Evolutionary conservation across 352 stramenopile species (phyloP), one percentile per base, ranked within the genome.

Genomic region (Phytopythium ostracodes): DNA sequence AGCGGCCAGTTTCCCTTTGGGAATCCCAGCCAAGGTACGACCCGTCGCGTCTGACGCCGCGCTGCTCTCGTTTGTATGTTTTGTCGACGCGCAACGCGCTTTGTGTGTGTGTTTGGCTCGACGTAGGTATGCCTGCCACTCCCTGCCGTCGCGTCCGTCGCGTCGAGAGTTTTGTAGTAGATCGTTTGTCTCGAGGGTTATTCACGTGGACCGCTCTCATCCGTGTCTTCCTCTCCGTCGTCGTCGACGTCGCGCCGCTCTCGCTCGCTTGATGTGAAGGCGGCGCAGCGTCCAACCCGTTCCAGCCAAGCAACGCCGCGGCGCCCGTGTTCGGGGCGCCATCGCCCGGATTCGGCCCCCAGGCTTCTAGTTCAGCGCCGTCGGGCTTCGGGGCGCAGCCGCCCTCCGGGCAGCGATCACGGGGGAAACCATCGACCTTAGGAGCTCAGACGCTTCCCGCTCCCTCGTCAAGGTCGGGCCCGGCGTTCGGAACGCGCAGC

Each of bases 1-100:
- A 12, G 43, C 43, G 43, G n/a, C n/a, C 43, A 25, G 43, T 10
- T 47, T 59, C 75, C 71, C 20, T 85, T 82, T 57, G 60, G 46
- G 15, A n/a, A 62, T 2, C 68, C 73, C 15, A 64, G 59, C 25
- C 69, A 76, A 84, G 76, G 76, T 84, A 79, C 44, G 68, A 55
- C 49, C 33, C 35, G 59, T 56, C 47, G 53, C 31, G 62, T 5
- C 22, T n/a, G 46, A n/a, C n/a, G n/a, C n/a, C n/a, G n/a, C n/a
- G n/a, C n/a, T n/a, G n/a, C n/a, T 22, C 43, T 29, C 43, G n/a
- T 22, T n/a, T 50, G 43, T 29, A 11, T 18, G 20, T 10, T 29
- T 18, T 47, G 42, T 47, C 17, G 20, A 17, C 46, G 46, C 46
- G 43, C 24, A 8, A n/a, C 15, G 47, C 25, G 8, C 25, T 6